phyloP scores from a whole-genome alignment of 2,329 filamentous ascomycete species.

The Beauveria bassiana region DNA sequence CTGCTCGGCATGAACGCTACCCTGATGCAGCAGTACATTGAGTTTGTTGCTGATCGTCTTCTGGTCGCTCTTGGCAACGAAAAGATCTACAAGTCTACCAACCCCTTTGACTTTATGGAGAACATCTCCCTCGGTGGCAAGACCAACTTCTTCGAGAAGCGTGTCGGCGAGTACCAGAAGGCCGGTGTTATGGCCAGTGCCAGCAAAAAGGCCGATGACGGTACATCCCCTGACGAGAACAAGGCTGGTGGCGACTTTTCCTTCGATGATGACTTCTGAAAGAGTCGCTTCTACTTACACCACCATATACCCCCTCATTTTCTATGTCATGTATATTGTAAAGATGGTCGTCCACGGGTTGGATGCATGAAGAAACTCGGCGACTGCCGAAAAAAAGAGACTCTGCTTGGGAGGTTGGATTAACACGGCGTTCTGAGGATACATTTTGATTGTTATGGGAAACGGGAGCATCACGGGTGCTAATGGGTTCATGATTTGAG shows the following conservation, averaged over 20 bases:
- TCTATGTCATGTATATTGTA: conserved; percentile 13
- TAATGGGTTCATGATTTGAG: conserved; percentile 12
- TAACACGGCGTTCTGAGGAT: conserved; percentile 4
- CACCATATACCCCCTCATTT: conserved; percentile 13
- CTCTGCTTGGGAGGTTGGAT: conserved; percentile 3
- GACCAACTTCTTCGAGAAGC: conserved; percentile 99
- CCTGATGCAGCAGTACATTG: conserved; percentile 99
- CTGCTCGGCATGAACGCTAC: conserved; percentile 96
- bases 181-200: conserved; percentile 94
- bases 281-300: conserved; percentile 12
- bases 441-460: conserved; percentile 5
- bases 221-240: conserved; percentile 37
- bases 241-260: conserved; percentile 70
- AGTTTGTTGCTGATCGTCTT: conserved; percentile 96
- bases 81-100: conserved; percentile 86
- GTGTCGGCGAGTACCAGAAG: conserved; percentile 98
- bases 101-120: conserved; percentile 99
- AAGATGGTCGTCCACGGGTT: conserved; percentile 9
- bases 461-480: not conserved
- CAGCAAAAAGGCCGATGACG: conserved; percentile 58
- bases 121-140: conserved; percentile 98
- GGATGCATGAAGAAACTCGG: conserved; percentile 5
- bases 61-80: conserved; percentile 87
- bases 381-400: conserved; percentile 5
- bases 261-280: conserved; percentile 96